Evolutionary conservation across 2,329 filamentous ascomycete genomes (phyloP).

Genomic region (Ilyonectria sp.): DNA sequence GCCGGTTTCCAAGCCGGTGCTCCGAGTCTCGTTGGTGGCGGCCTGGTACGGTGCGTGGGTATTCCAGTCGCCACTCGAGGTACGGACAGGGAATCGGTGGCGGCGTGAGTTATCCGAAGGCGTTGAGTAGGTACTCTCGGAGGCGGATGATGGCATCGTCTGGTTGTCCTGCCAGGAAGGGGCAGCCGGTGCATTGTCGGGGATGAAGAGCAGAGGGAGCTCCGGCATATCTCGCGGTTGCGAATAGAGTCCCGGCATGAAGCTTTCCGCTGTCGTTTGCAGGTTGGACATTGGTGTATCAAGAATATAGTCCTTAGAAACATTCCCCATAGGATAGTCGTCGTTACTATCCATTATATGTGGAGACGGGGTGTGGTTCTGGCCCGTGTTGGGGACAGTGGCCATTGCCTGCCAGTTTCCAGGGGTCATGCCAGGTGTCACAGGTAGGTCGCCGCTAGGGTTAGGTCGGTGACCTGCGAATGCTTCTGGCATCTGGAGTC

Average conservation of each 20-base stretch:
- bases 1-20: constrained; percentile 39
- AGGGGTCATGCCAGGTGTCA: constrained; percentile 32
- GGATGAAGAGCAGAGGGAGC: constrained; percentile 43
- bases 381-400: constrained; percentile 25
- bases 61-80: constrained; percentile 53
- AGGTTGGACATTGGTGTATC: constrained; percentile 35
- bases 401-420: constrained; percentile 43
- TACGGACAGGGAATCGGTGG: constrained; percentile 45
- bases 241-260: constrained; percentile 38
- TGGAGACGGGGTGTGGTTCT: constrained; percentile 31
- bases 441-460: constrained; percentile 27
- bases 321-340: constrained; percentile 39
- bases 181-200: constrained; percentile 38
- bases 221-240: constrained; percentile 44
- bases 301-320: constrained; percentile 44
- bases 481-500: constrained; percentile 40
- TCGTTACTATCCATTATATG: constrained; percentile 37
- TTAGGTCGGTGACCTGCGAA: constrained; percentile 30
- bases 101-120: constrained; percentile 56
- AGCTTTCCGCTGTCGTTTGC: constrained; percentile 32
- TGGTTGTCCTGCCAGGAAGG: constrained; percentile 56
- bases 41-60: constrained; percentile 47
- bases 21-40: constrained; percentile 35
- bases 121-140: constrained; percentile 65
- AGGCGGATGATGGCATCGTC: constrained; percentile 61